Evolutionary conservation across 2,329 filamentous ascomycete genomes (phyloP), one percentile per base, ranked within the genome.

Genomic region (Scedosporium minutisporum): DNA sequence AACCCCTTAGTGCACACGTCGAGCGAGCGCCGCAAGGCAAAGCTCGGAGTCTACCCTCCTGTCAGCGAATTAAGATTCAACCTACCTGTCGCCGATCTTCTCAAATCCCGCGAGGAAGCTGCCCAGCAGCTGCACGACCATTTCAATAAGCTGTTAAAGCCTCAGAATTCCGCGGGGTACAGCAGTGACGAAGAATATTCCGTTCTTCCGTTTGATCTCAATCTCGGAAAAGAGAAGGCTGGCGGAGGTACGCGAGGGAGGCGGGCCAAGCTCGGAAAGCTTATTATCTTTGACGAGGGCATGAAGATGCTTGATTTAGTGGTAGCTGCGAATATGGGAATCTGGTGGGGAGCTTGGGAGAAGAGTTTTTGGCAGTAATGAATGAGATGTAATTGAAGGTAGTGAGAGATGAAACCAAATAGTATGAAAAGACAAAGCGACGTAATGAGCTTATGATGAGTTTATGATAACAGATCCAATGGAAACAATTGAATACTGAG

Each of bases 301-400:
- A 76, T 96, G 66, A 96, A 96, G 78, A 97, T 99, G 93, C 75
- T 97, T 69, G 95, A 99, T 78, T 74, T 99, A 64, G 80, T 96
- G 0, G 91, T 99, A 21, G 91, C 93, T 3, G 89, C 92, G 10
- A 97, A 96, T 71, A 84, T 99, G 76, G 91, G 90, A 1, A 78
- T 97, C 16, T 99, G 93, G 91, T 97, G 93, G 93, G 87, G 87
- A 68, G 86, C 90, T 3, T 97, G 92, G 83, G 88, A 91, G 68
- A 80, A 77, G 69, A 80, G 75, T 70, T 76, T 76, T 64, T 55
- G 51, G 51, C 38, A 42, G 27, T 38, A 58, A 58, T 38, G 33
- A 38, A 38, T 38, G 33, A 4, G 33, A 38, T 38, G 33, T 38
- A 38, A 38, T 12, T 38, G 33, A 38, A 38, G 10, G 33, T 14